Percentiles rank a stretch among this genome's conserved stretches.
Evolutionary conservation across 495 filamentous ascomycete genomes (phyloP).

Genomic region (Neurospora terricola): DNA sequence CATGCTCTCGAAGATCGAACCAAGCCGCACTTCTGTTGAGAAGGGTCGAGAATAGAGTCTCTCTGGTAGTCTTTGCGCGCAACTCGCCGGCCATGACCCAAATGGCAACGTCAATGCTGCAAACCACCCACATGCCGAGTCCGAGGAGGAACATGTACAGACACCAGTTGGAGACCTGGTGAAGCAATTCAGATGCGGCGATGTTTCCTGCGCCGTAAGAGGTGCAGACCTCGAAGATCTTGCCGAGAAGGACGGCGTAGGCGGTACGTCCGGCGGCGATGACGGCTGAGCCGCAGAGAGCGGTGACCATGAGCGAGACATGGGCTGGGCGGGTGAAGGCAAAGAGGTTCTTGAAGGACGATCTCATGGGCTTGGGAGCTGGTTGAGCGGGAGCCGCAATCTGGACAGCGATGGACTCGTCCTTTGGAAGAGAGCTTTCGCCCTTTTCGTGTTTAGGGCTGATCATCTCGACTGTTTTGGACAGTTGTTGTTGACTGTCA

Average conservation of each 20-base stretch:
- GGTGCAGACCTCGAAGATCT: constrained; percentile 63
- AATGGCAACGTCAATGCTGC: constrained; percentile 49
- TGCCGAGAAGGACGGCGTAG: constrained; percentile 63
- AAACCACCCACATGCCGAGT: constrained; percentile 50
- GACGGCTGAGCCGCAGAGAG: constrained; percentile 45
- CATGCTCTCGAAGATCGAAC: constrained; percentile 68
- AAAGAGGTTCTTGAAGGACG: constrained; percentile 47
- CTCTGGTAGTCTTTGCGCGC: constrained; percentile 57
- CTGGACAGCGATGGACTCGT: background rate
- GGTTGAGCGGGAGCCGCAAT: background rate
- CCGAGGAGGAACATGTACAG: constrained; percentile 52
- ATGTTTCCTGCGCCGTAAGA: constrained; percentile 51
- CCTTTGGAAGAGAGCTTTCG: background rate
- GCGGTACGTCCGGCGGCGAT: constrained; percentile 54
- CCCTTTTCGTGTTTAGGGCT: background rate
- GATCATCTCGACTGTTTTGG: background rate
- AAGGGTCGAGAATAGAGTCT: constrained; percentile 55
- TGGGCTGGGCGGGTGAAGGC: constrained; percentile 60
- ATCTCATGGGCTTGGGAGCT: constrained; percentile 3
- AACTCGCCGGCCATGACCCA: constrained; percentile 76
- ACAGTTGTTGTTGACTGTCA: background rate
- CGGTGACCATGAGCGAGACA: constrained; percentile 34
- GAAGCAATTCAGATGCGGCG: constrained; percentile 37
- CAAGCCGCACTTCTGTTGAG: constrained; percentile 66
- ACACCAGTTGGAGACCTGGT: constrained; percentile 47